These are phyloP conservation scores for Diospyros lotus DNA, from an alignment of 148 eudicot species.

Conservation along the genomic window DNA sequence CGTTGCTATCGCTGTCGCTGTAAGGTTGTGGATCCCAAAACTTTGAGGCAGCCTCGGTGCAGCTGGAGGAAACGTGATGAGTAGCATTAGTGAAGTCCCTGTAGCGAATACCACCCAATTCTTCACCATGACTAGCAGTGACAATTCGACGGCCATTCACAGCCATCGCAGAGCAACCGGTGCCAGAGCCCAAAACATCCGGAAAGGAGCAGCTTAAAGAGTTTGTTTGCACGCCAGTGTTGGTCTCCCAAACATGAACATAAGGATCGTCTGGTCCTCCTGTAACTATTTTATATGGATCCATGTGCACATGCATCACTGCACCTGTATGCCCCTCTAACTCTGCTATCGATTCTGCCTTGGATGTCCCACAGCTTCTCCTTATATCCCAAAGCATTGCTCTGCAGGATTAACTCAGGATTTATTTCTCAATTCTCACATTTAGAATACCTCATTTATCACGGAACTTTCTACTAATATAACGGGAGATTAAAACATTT, in stretches of 20 bases:
- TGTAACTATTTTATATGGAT: conserved; percentile 55
- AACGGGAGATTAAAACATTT: neutral
- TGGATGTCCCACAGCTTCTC: conserved; percentile 28
- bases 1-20: conserved; percentile 27
- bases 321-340: conserved; percentile 60
- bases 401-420: conserved; percentile 29
- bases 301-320: conserved; percentile 56
- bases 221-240: conserved; percentile 41
- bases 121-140: conserved; percentile 35
- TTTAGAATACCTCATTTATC: neutral
- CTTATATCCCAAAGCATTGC: conserved; percentile 74
- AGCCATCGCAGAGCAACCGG: conserved; percentile 58
- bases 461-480: neutral
- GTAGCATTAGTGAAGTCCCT: conserved; percentile 54
- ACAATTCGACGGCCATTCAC: conserved; percentile 53
- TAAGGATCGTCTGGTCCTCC: conserved; percentile 43
- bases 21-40: conserved; percentile 41
- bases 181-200: conserved; percentile 5
- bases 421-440: neutral
- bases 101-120: conserved; percentile 29
- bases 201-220: conserved; percentile 29
- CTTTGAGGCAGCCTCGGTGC: conserved; percentile 32
- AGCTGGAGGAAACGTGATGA: conserved; percentile 20
- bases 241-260: conserved; percentile 50
- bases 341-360: conserved; percentile 31